A percentile compares a stretch with the other conserved stretches of the same genome.
Conservation (phyloP, 2,329 filamentous ascomycete genomes). For the Blastomyces silverae region DNA sequence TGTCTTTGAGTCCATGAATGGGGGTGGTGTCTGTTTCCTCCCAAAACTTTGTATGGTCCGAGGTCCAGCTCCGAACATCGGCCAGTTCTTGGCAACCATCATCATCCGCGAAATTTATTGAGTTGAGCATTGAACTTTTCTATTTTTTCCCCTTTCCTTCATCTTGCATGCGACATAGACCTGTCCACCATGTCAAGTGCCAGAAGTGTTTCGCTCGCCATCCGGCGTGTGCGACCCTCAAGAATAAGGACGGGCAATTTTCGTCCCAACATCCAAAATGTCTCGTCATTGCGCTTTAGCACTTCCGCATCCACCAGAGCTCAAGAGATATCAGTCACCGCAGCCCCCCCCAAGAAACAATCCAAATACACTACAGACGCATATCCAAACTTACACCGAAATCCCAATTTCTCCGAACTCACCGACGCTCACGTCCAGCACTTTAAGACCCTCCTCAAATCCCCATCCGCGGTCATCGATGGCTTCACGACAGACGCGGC, state of each 20-base stretch:
- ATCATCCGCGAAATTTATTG: neutral
- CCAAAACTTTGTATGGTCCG: neutral
- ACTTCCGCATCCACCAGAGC: conserved; percentile 6
- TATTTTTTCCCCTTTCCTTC: neutral
- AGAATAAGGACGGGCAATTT: conserved; percentile 10
- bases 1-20: neutral
- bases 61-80: neutral
- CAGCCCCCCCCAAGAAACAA: conserved; percentile 15
- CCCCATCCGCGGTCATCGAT: conserved; percentile 73
- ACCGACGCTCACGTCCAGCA: conserved; percentile 71
- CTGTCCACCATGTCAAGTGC: conserved; percentile 17
- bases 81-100: neutral
- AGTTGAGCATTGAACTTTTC: neutral
- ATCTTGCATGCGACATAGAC: neutral
- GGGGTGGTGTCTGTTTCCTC: neutral
- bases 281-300: conserved; percentile 11
- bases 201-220: conserved; percentile 16
- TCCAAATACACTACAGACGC: conserved; percentile 77
- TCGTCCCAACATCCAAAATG: conserved; percentile 9
- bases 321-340: conserved; percentile 11
- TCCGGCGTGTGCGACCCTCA: conserved; percentile 13
- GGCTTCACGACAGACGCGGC: conserved; percentile 66
- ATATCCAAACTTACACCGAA: conserved; percentile 70
- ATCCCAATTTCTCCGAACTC: conserved; percentile 63
- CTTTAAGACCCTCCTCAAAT: conserved; percentile 75